Percentiles rank a stretch among this genome's conserved stretches.
phyloP scores from a whole-genome alignment of 495 filamentous ascomycete genomes.

The Pseudomonodictys pantanalensis region DNA sequence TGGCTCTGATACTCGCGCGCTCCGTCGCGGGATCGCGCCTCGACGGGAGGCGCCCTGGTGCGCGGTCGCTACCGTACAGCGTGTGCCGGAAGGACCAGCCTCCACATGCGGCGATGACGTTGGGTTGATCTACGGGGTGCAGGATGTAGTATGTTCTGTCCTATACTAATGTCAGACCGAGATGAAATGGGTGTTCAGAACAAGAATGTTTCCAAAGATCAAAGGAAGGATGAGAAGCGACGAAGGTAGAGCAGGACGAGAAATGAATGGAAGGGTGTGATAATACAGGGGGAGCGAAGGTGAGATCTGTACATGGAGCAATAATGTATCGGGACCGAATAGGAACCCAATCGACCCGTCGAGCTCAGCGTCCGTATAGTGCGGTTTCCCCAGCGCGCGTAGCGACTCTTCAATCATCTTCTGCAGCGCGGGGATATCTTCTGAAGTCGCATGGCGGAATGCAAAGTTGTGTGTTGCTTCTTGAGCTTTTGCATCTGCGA shows the following conservation, averaged over 20 bases:
- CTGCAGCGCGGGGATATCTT: conserved; percentile 23
- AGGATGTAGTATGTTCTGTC: conserved; percentile 30
- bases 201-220: neutral
- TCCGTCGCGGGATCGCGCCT: conserved; percentile 12
- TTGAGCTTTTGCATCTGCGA: conserved; percentile 12
- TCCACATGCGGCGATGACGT: conserved; percentile 20
- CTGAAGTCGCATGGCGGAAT: conserved; percentile 14
- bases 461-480: conserved; percentile 21
- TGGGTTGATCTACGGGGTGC: conserved; percentile 1
- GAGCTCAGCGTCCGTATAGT: conserved; percentile 25
- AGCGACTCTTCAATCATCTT: conserved; percentile 21
- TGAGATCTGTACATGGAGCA: neutral
- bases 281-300: neutral
- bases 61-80: conserved; percentile 26
- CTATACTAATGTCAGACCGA: neutral
- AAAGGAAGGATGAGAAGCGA: neutral
- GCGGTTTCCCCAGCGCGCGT: neutral
- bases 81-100: conserved; percentile 29
- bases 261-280: too few species aligned
- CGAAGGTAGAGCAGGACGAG: neutral
- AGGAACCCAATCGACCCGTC: conserved; percentile 30
- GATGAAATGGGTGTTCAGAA: neutral
- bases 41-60: conserved; percentile 24
- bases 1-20: conserved; percentile 25
- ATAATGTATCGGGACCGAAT: conserved; percentile 29